phyloP scores from a whole-genome alignment of 495 filamentous ascomycete genomes.

The Penicillium egyptiacum region DNA sequence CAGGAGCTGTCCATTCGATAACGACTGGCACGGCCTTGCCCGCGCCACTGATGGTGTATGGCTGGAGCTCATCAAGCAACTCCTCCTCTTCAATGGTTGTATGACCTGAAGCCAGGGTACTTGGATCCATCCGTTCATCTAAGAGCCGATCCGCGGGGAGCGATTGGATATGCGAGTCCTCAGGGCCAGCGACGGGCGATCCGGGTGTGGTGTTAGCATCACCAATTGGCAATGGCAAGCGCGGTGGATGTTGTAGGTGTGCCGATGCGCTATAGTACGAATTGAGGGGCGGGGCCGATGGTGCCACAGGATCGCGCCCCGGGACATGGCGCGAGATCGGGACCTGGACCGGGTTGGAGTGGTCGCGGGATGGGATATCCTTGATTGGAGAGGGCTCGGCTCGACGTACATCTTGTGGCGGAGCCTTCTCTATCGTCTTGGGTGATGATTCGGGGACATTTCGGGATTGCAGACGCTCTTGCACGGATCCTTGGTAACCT shows the following conservation, averaged over 20 bases:
- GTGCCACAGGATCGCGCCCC: conserved; percentile 38
- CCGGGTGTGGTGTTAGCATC: conserved; percentile 83
- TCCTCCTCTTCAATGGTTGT: conserved; percentile 80
- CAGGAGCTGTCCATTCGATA: conserved; percentile 77
- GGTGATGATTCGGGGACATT: conserved; percentile 31
- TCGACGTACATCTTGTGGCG: conserved; percentile 26
- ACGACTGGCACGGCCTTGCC: conserved; percentile 66
- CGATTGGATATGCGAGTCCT: conserved; percentile 50
- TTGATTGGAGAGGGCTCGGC: conserved; percentile 25
- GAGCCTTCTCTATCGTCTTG: conserved; percentile 22
- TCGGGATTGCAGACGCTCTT: conserved; percentile 44
- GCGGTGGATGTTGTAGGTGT: conserved; percentile 72
- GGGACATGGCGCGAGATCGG: conserved; percentile 39
- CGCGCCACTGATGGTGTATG: conserved; percentile 53
- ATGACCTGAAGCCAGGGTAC: conserved; percentile 63
- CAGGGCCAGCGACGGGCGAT: conserved; percentile 73
- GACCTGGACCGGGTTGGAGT: conserved; percentile 53
- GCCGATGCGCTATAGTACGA: conserved; percentile 51
- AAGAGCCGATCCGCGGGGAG: conserved; percentile 52
- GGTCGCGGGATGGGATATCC: conserved; percentile 31
- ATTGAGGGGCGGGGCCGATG: conserved; percentile 49
- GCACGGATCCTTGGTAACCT: conserved; percentile 34
- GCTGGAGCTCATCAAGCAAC: conserved; percentile 65
- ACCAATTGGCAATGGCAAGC: conserved; percentile 87
- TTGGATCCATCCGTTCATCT: conserved; percentile 45